phyloP scores from a whole-genome alignment of 1,284 basidiomycete species.

The Rhodotorula sp. region DNA sequence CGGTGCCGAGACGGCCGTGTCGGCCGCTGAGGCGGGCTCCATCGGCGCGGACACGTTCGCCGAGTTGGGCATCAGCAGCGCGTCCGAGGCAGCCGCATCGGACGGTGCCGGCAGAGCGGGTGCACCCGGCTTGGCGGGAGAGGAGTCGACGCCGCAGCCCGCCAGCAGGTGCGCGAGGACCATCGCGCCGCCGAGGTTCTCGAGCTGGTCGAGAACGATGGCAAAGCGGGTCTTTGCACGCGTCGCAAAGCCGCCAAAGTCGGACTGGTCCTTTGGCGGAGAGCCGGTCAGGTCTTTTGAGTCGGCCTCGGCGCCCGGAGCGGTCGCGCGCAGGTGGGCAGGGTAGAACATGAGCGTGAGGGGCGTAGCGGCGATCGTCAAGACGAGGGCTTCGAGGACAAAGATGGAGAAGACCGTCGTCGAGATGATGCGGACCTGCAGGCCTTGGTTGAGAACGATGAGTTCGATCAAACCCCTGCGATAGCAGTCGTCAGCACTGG shows the following conservation, averaged over 20 bases:
- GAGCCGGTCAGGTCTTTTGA: conserved; percentile 46
- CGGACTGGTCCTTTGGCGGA: conserved; percentile 43
- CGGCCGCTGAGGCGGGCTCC: too few species aligned
- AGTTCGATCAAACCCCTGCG: conserved; percentile 53
- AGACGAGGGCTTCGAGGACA: conserved; percentile 38
- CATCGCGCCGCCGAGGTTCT: conserved; percentile 68
- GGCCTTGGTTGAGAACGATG: conserved; percentile 57
- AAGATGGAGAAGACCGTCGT: conserved; percentile 72
- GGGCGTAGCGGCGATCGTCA: conserved; percentile 53
- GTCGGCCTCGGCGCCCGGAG: background rate
- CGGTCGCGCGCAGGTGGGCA: conserved; percentile 43
- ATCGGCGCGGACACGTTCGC: background rate
- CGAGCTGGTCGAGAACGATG: conserved; percentile 83
- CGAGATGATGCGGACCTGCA: conserved; percentile 66
- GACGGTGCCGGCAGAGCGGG: background rate
- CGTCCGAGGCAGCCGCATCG: background rate
- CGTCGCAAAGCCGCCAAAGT: background rate
- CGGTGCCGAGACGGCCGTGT: background rate
- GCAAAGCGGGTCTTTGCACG: conserved; percentile 61
- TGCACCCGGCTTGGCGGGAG: background rate
- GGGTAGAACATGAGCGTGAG: conserved; percentile 52
- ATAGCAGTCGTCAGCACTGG: conserved; percentile 3
- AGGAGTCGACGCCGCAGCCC: background rate
- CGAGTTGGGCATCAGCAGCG: background rate
- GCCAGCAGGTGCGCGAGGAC: conserved; percentile 55